phyloP scores from a whole-genome alignment of 192 early-diverging fungal genomes.

The Umbelopsis vinacea region DNA sequence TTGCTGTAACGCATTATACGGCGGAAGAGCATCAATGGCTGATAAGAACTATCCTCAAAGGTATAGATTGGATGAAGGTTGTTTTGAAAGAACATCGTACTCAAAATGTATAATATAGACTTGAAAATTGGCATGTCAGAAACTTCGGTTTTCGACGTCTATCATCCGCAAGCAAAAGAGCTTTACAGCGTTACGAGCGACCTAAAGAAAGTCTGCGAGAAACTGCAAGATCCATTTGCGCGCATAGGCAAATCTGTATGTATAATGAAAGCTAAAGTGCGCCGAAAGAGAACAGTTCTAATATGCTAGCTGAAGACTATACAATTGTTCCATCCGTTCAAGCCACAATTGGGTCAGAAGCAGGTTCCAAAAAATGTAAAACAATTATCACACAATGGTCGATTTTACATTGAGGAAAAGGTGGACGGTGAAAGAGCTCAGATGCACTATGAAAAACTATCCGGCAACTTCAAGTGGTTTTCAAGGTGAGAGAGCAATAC shows the following conservation, averaged over 20 bases:
- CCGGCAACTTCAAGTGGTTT: constrained; percentile 49
- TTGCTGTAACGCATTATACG: constrained; percentile 61
- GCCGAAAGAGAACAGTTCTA: neutral
- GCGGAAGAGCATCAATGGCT: constrained; percentile 79
- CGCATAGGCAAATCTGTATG: constrained; percentile 21
- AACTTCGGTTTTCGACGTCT: constrained; percentile 65
- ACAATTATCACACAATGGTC: constrained; percentile 47
- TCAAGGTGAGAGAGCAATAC: constrained; percentile 68
- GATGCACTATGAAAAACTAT: constrained; percentile 51
- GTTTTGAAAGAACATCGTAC: neutral
- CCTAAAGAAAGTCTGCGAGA: constrained; percentile 58
- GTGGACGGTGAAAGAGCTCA: constrained; percentile 81
- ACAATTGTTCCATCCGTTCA: constrained; percentile 62
- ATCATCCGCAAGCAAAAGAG: constrained; percentile 72
- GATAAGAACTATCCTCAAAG: constrained; percentile 74
- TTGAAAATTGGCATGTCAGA: constrained; percentile 77
- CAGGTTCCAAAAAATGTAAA: constrained; percentile 49
- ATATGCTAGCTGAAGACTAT: constrained; percentile 45
- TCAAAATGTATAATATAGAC: constrained; percentile 42
- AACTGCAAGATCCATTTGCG: constrained; percentile 54
- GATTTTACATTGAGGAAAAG: constrained; percentile 84
- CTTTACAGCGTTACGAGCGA: constrained; percentile 70
- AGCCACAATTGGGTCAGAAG: constrained; percentile 69
- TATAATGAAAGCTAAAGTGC: neutral
- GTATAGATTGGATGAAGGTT: no score